These are phyloP conservation scores for Annulohypoxylon stygium DNA, from an alignment of 495 filamentous ascomycete species.

Conservation along the genomic window DNA sequence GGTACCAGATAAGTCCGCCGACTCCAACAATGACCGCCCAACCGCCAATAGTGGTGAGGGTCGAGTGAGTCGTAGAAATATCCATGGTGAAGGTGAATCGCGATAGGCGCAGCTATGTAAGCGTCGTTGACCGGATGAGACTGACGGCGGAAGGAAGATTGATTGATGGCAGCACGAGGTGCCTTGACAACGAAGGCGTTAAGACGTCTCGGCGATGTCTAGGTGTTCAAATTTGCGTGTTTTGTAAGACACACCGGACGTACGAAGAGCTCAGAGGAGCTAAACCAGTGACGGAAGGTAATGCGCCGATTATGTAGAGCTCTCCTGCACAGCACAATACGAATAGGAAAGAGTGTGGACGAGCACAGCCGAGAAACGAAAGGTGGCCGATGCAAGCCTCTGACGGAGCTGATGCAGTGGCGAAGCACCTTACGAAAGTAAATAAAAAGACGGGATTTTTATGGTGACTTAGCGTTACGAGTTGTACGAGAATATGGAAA, in stretches of 20 bases:
- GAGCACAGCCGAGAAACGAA: slow-evolving; percentile 19
- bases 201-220: slow-evolving; percentile 22
- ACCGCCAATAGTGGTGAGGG: slow-evolving; percentile 60
- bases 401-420: slow-evolving; percentile 19
- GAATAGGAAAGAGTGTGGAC: slow-evolving; percentile 24
- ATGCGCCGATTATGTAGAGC: slow-evolving; percentile 42
- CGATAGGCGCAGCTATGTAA: slow-evolving; percentile 5
- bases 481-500: slow-evolving; percentile 27
- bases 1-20: slow-evolving; percentile 54
- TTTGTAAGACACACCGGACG: slow-evolving; percentile 25
- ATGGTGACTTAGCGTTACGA: neutral
- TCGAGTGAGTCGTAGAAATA: slow-evolving; percentile 48
- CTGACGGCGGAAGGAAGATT: slow-evolving; percentile 8
- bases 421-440: neutral
- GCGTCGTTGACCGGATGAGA: slow-evolving; percentile 20
- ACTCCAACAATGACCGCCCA: slow-evolving; percentile 71
- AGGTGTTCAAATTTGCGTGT: slow-evolving; percentile 26
- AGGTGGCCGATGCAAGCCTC: slow-evolving; percentile 26
- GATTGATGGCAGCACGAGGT: slow-evolving; percentile 37
- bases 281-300: slow-evolving; percentile 47
- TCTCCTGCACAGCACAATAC: slow-evolving; percentile 27
- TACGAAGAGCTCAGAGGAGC: slow-evolving; percentile 30
- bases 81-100: slow-evolving; percentile 55
- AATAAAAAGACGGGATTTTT: slow-evolving; percentile 8
- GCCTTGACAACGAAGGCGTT: slow-evolving; percentile 25